phyloP scores from a whole-genome alignment of 352 stramenopile genomes.

The Phytophthora sp. region DNA sequence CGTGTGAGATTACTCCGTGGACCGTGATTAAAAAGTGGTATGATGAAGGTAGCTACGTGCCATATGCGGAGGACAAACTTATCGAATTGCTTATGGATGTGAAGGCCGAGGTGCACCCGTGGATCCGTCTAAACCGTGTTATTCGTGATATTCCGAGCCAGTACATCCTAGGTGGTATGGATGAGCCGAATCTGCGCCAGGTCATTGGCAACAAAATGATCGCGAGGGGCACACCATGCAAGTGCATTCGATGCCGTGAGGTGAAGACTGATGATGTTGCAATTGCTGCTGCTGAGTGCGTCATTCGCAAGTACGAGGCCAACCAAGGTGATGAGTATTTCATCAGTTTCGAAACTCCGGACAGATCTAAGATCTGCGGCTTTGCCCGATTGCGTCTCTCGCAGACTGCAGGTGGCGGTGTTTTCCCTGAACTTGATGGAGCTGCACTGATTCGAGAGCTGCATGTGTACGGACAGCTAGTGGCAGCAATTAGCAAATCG shows the following conservation, averaged over 20 bases:
- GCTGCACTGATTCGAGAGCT: slow-evolving; percentile 90
- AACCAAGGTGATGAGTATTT: slow-evolving; percentile 92
- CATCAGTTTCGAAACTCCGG: slow-evolving; percentile 91
- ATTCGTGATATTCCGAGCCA: slow-evolving; percentile 94
- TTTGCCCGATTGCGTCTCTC: slow-evolving; percentile 90
- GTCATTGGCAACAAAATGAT: slow-evolving; percentile 89
- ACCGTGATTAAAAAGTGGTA: slow-evolving; percentile 93
- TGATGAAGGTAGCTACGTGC: slow-evolving; percentile 87
- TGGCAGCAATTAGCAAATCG: slow-evolving; percentile 54
- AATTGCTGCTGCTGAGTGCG: slow-evolving; percentile 70
- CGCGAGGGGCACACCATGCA: slow-evolving; percentile 68
- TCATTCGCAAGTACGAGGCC: slow-evolving; percentile 84
- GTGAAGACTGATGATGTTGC: slow-evolving; percentile 88
- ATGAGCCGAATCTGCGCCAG: slow-evolving; percentile 92
- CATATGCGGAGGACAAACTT: slow-evolving; percentile 89
- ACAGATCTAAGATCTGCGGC: slow-evolving; percentile 90
- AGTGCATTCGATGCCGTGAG: slow-evolving; percentile 93
- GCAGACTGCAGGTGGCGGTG: slow-evolving; percentile 56
- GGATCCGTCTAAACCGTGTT: slow-evolving; percentile 94
- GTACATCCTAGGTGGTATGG: slow-evolving; percentile 93
- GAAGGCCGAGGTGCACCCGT: slow-evolving; percentile 93
- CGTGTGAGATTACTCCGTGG: slow-evolving; percentile 92
- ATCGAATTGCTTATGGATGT: slow-evolving; percentile 91
- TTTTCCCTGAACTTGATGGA: slow-evolving; percentile 80
- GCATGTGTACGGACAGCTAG: slow-evolving; percentile 91